These are phyloP conservation scores for Kalmusia sp. DNA, from an alignment of 2,329 filamentous ascomycete species.

Conservation along the genomic window DNA sequence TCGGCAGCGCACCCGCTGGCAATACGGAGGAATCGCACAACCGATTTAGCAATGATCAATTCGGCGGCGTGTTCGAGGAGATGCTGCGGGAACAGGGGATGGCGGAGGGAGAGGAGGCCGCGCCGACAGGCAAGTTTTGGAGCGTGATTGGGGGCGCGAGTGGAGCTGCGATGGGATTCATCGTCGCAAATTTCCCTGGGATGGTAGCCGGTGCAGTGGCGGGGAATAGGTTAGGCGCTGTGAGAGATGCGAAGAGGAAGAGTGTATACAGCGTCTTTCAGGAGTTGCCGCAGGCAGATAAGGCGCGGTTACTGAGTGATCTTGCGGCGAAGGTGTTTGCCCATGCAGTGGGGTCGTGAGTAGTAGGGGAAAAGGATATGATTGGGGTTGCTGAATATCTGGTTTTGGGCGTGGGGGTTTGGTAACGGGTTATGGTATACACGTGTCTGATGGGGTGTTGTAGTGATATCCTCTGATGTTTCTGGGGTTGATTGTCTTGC, in stretches of 20 bases:
- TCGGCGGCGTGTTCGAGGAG: conserved; percentile 70
- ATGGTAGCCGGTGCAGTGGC: conserved; percentile 89
- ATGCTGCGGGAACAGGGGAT: conserved; percentile 66
- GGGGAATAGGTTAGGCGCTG: conserved; percentile 87
- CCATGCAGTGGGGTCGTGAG: conserved; percentile 65
- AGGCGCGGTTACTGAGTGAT: conserved; percentile 80
- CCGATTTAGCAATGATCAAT: conserved; percentile 77
- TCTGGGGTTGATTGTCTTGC: not conserved
- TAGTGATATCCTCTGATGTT: conserved; percentile 26
- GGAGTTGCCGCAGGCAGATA: conserved; percentile 83
- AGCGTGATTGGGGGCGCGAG: conserved; percentile 82
- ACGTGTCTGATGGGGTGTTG: conserved; percentile 5
- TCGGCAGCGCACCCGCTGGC: conserved; percentile 55
- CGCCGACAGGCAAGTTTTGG: conserved; percentile 81
- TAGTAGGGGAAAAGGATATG: not conserved
- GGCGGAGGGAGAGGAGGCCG: conserved; percentile 70
- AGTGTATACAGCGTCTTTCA: conserved; percentile 93
- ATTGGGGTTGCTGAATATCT: conserved; percentile 3
- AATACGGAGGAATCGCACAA: conserved; percentile 56
- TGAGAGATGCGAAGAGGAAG: conserved; percentile 90
- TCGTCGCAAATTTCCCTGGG: conserved; percentile 90
- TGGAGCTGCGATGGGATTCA: conserved; percentile 91
- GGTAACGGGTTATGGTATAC: conserved; percentile 10
- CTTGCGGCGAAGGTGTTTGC: conserved; percentile 87
- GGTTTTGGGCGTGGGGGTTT: no score